Base-by-base conservation (phyloP, 2,329 filamentous ascomycete genomes). In the Elsinoe batatas region DNA sequence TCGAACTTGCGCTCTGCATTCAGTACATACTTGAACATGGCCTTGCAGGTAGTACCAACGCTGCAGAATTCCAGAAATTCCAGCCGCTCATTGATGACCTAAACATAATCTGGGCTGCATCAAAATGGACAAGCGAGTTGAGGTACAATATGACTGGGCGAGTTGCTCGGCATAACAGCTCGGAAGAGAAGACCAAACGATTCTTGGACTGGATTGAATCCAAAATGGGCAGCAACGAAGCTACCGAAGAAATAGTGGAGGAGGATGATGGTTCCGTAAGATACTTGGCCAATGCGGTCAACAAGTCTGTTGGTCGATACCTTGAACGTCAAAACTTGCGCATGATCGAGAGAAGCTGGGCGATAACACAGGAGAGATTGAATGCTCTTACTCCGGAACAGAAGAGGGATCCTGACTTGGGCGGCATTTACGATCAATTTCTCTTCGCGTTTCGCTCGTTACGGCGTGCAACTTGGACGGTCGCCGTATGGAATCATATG, bases 401-500 rank as follows among this genome's bases (percentile, higher is more conserved):
- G 10, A 55, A 57, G 26, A 40, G 44, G 36, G 44, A 56, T 3
- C 22, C 56, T 3, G 43, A 54, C 3, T 57, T 68, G 11, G 40
- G 64, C 5, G 57, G 63, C 22, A 42, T 69, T 1, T 70, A 64
- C 53, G 67, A 70, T 51, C 63, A 69, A 7, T 75, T 81, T 56
- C 71, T 82, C 43, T 64, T 69, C 5, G 66, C 70, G 1, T 79
- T 74, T 60, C 70, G 79, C 64, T 61, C 64, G 1, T 58, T 80
- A n/a, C 64, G 66, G 15, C 66, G 69, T 43, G 64, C 72, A 3
- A 61, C 71, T 32, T 64, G 68, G 10, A 76, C 78, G 0, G 71
- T 81, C n/a, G 69, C 76, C 26, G 71, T 80, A 2, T 82, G 80
- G 80, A 79, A 80, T 56, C 67, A 74, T 57, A 79, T 82, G 76